These are phyloP conservation scores for Leccinellum rugosiceps DNA, from an alignment of 768 basidiomycete species.

Conservation along the genomic window DNA sequence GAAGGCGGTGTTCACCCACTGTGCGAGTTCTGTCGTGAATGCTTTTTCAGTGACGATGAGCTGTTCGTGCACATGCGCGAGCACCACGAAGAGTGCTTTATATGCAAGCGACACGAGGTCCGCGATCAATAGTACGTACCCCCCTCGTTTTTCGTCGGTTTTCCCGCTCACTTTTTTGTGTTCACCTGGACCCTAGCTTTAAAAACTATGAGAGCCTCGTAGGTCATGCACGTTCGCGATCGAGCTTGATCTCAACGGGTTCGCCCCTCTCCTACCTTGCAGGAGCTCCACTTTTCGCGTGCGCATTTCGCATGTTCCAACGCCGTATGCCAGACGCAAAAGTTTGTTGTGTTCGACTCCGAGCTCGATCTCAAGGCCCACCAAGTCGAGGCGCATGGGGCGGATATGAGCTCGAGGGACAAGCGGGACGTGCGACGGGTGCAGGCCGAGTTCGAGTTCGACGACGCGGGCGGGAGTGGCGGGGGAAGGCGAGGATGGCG, in stretches of 20 bases:
- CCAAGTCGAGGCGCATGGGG: conserved; percentile 80
- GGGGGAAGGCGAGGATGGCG: conserved; percentile 42
- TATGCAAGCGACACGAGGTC: conserved; percentile 82
- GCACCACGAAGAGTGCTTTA: conserved; percentile 92
- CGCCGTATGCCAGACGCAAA: conserved; percentile 70
- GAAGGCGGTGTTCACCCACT: conserved; percentile 75
- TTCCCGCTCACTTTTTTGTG: not conserved
- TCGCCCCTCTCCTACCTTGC: not conserved
- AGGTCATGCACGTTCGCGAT: conserved; percentile 2
- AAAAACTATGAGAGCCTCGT: conserved; percentile 75
- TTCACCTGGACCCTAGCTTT: conserved; percentile 50
- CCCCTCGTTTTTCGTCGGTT: not conserved
- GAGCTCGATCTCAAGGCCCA: conserved; percentile 89
- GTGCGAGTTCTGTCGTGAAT: conserved; percentile 89
- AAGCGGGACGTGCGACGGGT: conserved; percentile 67
- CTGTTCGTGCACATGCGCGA: conserved; percentile 93
- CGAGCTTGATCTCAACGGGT: not conserved
- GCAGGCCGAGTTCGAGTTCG: conserved; percentile 64
- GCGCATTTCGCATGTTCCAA: conserved; percentile 80
- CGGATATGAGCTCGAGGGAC: conserved; percentile 67
- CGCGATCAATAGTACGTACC: conserved; percentile 79
- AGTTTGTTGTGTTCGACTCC: conserved; percentile 93
- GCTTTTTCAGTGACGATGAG: conserved; percentile 91
- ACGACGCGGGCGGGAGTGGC: conserved; percentile 45
- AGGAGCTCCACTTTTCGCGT: conserved; percentile 75